Conservation (phyloP, 805 yeast genomes). For the Debaryomyces tyrocola region DNA sequence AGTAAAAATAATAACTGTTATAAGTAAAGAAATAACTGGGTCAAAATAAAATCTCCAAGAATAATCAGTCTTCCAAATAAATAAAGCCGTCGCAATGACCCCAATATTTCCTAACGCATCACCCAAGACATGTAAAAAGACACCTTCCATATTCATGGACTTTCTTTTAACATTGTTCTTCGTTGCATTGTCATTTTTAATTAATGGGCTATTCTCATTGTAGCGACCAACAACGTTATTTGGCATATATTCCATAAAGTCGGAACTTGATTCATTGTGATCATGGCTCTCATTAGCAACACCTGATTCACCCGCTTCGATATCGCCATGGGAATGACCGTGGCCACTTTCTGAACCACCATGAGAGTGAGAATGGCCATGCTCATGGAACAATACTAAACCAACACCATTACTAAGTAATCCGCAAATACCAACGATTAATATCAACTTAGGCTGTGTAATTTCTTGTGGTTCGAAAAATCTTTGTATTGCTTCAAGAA, state of each 20-base stretch:
- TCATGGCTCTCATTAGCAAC: conserved; percentile 1
- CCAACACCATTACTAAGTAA: conserved; percentile 82
- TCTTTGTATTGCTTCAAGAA: conserved; percentile 90
- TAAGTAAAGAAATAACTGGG: conserved; percentile 81
- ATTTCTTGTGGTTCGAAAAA: conserved; percentile 78
- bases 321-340: conserved; percentile 46
- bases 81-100: conserved; percentile 83
- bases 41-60: conserved; percentile 86
- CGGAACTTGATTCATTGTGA: conserved; percentile 17
- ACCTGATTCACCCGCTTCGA: conserved; percentile 1
- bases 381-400: conserved; percentile 81
- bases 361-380: conserved; percentile 50
- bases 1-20: conserved; percentile 84
- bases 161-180: conserved; percentile 33
- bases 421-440: conserved; percentile 83
- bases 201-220: conserved; percentile 38
- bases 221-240: conserved; percentile 45
- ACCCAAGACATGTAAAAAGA: conserved; percentile 90
- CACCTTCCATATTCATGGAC: conserved; percentile 97
- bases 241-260: conserved; percentile 43
- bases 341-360: conserved; percentile 38
- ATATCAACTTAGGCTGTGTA: conserved; percentile 77
- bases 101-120: conserved; percentile 96
- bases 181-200: conserved; percentile 11
- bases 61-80: conserved; percentile 91